A percentile compares a stretch with the other conserved stretches of the same genome.
phyloP scores from a whole-genome alignment of 108 stramenopile genomes.

The Cyclotella choctawhatcheeana region DNA sequence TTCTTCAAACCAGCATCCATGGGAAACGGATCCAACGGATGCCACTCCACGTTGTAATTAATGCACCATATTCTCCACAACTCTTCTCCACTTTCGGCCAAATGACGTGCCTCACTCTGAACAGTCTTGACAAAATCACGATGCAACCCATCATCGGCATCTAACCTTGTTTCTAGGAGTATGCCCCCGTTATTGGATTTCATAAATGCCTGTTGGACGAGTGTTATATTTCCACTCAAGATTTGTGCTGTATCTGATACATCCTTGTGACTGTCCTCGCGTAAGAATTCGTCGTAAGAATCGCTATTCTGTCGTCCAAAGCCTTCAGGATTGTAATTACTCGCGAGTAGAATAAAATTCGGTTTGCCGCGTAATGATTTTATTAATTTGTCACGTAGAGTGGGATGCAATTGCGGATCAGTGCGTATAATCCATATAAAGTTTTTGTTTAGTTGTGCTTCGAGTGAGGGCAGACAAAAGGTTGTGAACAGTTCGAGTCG shows the following conservation, averaged over 20 bases:
- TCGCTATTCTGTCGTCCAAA: conserved; percentile 24
- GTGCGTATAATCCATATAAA: conserved; percentile 68
- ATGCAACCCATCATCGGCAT: conserved; percentile 80
- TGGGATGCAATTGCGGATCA: conserved; percentile 57
- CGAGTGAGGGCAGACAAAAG: conserved; percentile 66
- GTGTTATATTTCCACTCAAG: conserved; percentile 45
- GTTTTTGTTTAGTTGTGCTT: conserved; percentile 45
- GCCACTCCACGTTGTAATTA: conserved; percentile 46
- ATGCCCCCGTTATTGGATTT: conserved; percentile 35
- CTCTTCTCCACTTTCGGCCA: not conserved
- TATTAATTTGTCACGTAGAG: conserved; percentile 32
- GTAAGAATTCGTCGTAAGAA: conserved; percentile 22
- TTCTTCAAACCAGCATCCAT: conserved; percentile 11
- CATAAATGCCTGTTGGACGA: conserved; percentile 30
- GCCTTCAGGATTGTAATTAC: conserved; percentile 56
- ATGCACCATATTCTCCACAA: conserved; percentile 50
- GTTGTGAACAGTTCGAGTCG: conserved; percentile 60
- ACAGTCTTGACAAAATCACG: conserved; percentile 21
- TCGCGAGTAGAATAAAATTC: conserved; percentile 55
- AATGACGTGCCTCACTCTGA: conserved; percentile 27
- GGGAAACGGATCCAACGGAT: conserved; percentile 42
- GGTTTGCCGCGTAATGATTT: conserved; percentile 37
- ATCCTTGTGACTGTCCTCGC: conserved; percentile 8
- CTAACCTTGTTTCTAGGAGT: conserved; percentile 70
- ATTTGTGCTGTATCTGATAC: conserved; percentile 4